phyloP scores from a whole-genome alignment of 371 early-diverging fungal species.

The Lichtheimia hyalospora region DNA sequence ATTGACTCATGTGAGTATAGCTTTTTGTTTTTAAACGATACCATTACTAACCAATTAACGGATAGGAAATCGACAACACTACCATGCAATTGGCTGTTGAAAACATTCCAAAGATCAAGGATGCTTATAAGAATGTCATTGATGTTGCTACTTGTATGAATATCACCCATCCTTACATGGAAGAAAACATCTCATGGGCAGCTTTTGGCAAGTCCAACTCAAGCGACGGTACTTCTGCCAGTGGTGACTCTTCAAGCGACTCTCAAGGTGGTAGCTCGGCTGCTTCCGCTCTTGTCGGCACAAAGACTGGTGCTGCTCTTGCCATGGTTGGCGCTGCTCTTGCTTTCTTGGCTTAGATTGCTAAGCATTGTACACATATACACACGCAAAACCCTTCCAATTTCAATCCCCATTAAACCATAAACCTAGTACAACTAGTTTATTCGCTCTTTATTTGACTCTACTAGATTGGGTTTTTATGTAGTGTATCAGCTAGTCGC shows the following conservation, averaged over 20 bases:
- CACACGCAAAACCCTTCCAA: no score
- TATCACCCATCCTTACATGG: constrained; percentile 55
- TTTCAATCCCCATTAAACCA: no score
- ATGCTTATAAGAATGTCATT: constrained; percentile 46
- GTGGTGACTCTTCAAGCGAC: not conserved
- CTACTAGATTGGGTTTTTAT: no score
- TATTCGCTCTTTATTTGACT: no score
- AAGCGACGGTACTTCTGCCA: not conserved
- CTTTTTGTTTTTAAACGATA: not conserved
- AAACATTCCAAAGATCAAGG: constrained; percentile 47
- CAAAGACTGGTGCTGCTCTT: no score
- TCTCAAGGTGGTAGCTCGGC: not conserved
- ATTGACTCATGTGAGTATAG: constrained; percentile 36
- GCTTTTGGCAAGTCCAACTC: constrained; percentile 20
- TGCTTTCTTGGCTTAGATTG: no score
- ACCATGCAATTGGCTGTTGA: constrained; percentile 51
- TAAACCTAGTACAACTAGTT: no score
- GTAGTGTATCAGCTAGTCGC: no score
- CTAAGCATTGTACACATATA: no score
- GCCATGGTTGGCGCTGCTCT: no score
- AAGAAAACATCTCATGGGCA: constrained; percentile 31
- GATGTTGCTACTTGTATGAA: constrained; percentile 55
- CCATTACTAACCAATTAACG: not conserved
- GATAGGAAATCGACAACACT: constrained; percentile 48
- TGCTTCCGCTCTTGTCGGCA: not conserved